Percentiles rank a stretch among this genome's conserved stretches.
These are phyloP conservation scores for Fusarium piperis DNA, from an alignment of 2,329 filamentous ascomycete species.

Conservation along the genomic window DNA sequence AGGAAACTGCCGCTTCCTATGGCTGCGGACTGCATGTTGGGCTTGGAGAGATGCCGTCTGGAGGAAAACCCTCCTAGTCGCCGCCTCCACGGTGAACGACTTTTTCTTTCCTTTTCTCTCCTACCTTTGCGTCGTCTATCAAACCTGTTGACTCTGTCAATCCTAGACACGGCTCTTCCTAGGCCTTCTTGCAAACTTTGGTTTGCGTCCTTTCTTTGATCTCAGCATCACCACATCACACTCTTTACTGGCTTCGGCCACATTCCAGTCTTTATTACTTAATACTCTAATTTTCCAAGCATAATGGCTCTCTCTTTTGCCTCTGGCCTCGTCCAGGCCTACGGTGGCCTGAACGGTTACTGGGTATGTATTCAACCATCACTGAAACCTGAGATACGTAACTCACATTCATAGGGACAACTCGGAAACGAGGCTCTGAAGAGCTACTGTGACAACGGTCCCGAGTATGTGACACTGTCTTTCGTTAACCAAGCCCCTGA, in stretches of 20 bases:
- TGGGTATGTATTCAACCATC: constrained; percentile 45
- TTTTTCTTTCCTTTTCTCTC: constrained; percentile 46
- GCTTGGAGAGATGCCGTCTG: constrained; percentile 13
- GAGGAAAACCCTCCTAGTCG: constrained; percentile 4
- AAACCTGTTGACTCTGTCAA: constrained; percentile 39
- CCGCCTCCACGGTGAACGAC: constrained; percentile 10
- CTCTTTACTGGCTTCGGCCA: constrained; percentile 49
- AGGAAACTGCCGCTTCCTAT: constrained; percentile 37
- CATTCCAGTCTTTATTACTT: constrained; percentile 46
- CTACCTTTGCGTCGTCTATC: constrained; percentile 24
- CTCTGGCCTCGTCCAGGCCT: constrained; percentile 33
- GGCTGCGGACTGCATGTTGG: constrained; percentile 15
- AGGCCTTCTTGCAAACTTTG: constrained; percentile 47
- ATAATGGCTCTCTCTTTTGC: constrained; percentile 41
- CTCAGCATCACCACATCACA: constrained; percentile 38
- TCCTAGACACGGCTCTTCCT: constrained; percentile 43
- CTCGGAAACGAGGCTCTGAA: constrained; percentile 44
- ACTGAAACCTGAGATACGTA: neutral
- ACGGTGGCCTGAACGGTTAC: constrained; percentile 52
- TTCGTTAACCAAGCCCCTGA: constrained; percentile 53
- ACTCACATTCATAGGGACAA: constrained; percentile 47
- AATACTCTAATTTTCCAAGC: constrained; percentile 24
- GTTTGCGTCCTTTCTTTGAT: constrained; percentile 55
- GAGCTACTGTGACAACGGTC: constrained; percentile 49
- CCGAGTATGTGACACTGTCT: constrained; percentile 51